These are phyloP conservation scores for Pseudopediastrum boryanum DNA, from an alignment of 139 green algal species.

Conservation along the genomic window DNA sequence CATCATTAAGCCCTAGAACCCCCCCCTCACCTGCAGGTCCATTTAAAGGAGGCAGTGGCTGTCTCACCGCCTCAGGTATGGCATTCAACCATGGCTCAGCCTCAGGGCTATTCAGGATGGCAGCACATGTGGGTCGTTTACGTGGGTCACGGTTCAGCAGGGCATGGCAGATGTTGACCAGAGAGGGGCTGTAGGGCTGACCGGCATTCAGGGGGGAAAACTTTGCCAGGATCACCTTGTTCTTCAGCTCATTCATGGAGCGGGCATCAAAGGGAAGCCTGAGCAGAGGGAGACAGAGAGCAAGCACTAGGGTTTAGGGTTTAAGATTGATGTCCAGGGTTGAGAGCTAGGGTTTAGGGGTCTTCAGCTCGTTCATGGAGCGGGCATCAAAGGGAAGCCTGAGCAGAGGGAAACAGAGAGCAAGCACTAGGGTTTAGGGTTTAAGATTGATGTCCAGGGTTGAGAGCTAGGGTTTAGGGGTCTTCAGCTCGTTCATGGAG, in stretches of 20 bases:
- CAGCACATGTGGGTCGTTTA: conserved; percentile 25
- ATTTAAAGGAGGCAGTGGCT: conserved; percentile 23
- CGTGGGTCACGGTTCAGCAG: conserved; percentile 29
- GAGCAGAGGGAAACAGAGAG: not conserved
- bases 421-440: not conserved
- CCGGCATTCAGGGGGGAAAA: conserved; percentile 17
- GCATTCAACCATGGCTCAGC: conserved; percentile 30
- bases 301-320: not conserved
- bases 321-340: not conserved
- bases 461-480: too few species aligned
- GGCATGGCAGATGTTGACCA: conserved; percentile 21
- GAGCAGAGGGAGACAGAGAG: not conserved
- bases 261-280: conserved; percentile 69
- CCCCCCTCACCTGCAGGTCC: conserved; percentile 16
- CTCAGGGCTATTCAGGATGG: conserved; percentile 38
- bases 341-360: too few species aligned
- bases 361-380: not conserved
- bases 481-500: not conserved
- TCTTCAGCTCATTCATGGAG: conserved; percentile 62
- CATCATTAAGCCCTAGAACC: too few species aligned
- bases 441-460: not conserved
- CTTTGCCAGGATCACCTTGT: conserved; percentile 54
- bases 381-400: not conserved
- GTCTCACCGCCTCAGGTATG: conserved; percentile 18
- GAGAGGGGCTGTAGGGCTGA: conserved; percentile 17